These are phyloP conservation scores for Camelina laxa DNA, from an alignment of 345 rosid genomes.

Conservation along the genomic window DNA sequence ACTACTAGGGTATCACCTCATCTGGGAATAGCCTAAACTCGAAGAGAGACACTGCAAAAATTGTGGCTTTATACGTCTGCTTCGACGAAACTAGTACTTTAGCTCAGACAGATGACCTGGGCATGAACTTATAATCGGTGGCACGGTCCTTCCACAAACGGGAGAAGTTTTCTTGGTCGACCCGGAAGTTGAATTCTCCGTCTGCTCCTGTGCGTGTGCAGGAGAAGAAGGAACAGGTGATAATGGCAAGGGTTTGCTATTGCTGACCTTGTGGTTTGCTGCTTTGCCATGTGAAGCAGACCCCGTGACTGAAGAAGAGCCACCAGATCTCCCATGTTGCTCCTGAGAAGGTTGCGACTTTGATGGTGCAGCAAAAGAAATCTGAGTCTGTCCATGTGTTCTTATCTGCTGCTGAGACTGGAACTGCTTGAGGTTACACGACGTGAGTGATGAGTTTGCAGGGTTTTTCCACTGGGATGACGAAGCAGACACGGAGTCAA, in stretches of 20 bases:
- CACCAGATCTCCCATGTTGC: slow-evolving; percentile 44
- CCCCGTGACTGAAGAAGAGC: slow-evolving; percentile 44
- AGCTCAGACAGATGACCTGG: slow-evolving; percentile 58
- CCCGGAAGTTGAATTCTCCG: slow-evolving; percentile 47
- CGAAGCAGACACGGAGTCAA: slow-evolving; percentile 37
- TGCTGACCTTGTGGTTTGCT: slow-evolving; percentile 40
- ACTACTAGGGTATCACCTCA: slow-evolving; percentile 6
- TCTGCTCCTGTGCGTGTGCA: slow-evolving; percentile 40
- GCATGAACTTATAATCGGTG: slow-evolving; percentile 53
- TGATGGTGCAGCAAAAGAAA: slow-evolving; percentile 53
- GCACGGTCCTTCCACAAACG: slow-evolving; percentile 67
- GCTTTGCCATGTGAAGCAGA: slow-evolving; percentile 46
- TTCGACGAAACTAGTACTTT: slow-evolving; percentile 46
- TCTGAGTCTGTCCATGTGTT: slow-evolving; percentile 55
- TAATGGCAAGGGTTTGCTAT: slow-evolving; percentile 37
- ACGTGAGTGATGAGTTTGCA: slow-evolving; percentile 29
- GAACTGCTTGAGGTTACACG: slow-evolving; percentile 45
- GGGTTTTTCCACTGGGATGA: slow-evolving; percentile 53
- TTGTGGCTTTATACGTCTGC: slow-evolving; percentile 29
- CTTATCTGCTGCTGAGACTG: slow-evolving; percentile 50
- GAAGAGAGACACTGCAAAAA: slow-evolving; percentile 45
- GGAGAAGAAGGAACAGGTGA: slow-evolving; percentile 40
- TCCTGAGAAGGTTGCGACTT: slow-evolving; percentile 43
- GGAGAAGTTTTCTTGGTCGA: slow-evolving; percentile 55
- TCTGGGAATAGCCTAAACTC: slow-evolving; percentile 13